Percentiles rank a stretch among this genome's conserved stretches.
phyloP scores from a whole-genome alignment of 176 grass and related monocot species.

The Avena atlantica region DNA sequence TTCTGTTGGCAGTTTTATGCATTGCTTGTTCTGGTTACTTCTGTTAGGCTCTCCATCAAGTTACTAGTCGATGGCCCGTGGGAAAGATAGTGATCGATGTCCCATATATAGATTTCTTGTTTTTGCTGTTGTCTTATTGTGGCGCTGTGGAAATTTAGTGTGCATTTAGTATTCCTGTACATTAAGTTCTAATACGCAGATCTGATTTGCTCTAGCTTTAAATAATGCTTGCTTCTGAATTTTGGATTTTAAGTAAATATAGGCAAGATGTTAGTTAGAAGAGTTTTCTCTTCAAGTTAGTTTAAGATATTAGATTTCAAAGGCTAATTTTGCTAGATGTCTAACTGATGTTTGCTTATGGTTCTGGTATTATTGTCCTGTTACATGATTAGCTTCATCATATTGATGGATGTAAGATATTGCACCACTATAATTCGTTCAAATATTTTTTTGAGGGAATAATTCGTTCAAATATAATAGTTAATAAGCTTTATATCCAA shows the following conservation, averaged over 20 bases:
- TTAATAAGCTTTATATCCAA: background rate
- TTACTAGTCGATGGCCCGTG: background rate
- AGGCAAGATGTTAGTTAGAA: background rate
- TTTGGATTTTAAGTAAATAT: background rate
- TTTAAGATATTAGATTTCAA: background rate
- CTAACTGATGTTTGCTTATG: background rate
- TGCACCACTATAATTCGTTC: background rate
- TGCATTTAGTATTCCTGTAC: background rate
- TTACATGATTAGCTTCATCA: slow-evolving; percentile 17
- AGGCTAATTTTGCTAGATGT: background rate
- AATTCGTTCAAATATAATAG: background rate
- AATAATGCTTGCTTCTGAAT: background rate
- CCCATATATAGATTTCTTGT: background rate
- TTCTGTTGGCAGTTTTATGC: background rate
- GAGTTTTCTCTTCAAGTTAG: background rate
- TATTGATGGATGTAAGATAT: background rate
- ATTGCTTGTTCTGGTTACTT: background rate
- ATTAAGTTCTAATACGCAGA: background rate
- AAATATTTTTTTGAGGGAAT: background rate
- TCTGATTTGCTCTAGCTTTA: background rate
- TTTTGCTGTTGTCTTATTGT: background rate
- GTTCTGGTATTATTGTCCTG: background rate
- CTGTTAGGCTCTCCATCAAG: too few relatives aligned
- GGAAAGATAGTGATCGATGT: background rate
- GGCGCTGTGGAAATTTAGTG: background rate